Conservation (phyloP, 148 eudicot genomes). For the Fagopyrum esculentum region DNA sequence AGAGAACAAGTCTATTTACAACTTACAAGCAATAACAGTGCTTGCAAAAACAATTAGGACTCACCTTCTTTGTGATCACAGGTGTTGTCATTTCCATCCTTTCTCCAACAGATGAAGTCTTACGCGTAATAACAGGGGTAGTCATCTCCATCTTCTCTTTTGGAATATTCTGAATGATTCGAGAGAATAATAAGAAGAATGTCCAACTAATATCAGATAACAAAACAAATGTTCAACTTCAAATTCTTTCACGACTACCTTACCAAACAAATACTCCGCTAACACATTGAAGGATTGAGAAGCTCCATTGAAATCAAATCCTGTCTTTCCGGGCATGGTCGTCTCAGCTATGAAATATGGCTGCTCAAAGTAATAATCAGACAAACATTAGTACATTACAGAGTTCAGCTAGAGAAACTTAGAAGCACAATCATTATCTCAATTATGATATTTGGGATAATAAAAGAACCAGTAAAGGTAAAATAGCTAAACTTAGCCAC, state of each 20-base stretch:
- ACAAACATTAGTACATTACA: background rate
- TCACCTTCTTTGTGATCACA: slow-evolving; percentile 68
- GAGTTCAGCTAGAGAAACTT: background rate
- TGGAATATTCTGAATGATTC: slow-evolving; percentile 44
- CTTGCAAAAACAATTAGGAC: background rate
- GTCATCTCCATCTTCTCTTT: slow-evolving; percentile 96
- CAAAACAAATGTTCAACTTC: background rate
- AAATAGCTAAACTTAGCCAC: no score
- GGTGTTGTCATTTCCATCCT: slow-evolving; percentile 96
- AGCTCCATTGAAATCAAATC: slow-evolving; percentile 81
- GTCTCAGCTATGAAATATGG: slow-evolving; percentile 82
- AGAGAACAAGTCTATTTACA: background rate
- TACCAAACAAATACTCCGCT: slow-evolving; percentile 95
- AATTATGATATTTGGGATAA: background rate
- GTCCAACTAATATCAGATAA: slow-evolving; percentile 5
- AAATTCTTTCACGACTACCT: slow-evolving; percentile 45
- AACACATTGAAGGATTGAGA: slow-evolving; percentile 83
- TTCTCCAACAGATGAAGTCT: slow-evolving; percentile 52
- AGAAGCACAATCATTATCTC: background rate
- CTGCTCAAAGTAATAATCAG: slow-evolving; percentile 25
- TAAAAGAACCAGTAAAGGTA: no score
- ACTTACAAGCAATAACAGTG: background rate
- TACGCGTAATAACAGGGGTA: slow-evolving; percentile 81
- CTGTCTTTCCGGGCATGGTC: slow-evolving; percentile 81
- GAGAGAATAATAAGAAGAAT: background rate